Conservation (phyloP, 75 land plant species). For the Pinus albicaulis region DNA sequence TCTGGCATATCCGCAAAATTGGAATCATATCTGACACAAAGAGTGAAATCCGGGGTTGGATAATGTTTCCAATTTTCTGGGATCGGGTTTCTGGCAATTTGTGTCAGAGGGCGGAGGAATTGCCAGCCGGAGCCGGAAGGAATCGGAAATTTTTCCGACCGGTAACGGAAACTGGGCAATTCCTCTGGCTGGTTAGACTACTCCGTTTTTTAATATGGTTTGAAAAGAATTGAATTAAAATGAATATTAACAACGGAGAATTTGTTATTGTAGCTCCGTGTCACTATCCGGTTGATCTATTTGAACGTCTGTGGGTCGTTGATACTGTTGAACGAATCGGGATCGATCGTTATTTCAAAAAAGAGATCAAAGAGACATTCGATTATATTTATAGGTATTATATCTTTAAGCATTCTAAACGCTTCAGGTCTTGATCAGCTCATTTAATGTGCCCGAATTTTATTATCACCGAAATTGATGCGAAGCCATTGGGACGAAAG, state of each 20-base stretch:
- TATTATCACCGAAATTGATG: background rate
- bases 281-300: slow-evolving; percentile 16
- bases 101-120: too few species aligned
- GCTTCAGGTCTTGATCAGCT: background rate
- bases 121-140: too few species aligned
- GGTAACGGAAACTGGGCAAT: too few species aligned
- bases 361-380: slow-evolving; percentile 15
- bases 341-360: slow-evolving; percentile 18
- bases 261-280: background rate
- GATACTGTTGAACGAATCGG: slow-evolving; percentile 49
- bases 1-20: too few species aligned
- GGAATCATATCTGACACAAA: too few species aligned
- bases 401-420: background rate
- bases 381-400: slow-evolving; percentile 26
- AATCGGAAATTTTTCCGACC: too few species aligned
- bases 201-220: too few species aligned
- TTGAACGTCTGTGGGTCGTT: slow-evolving; percentile 56
- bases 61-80: too few species aligned
- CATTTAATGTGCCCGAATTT: background rate
- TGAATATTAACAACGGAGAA: background rate
- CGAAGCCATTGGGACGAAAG: slow-evolving; percentile 21
- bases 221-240: background rate
- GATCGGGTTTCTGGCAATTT: too few species aligned
- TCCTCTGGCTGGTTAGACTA: too few species aligned
- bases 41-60: too few species aligned